Evolutionary conservation across 345 rosid species (phyloP).

Genomic region (Boechera stricta): DNA sequence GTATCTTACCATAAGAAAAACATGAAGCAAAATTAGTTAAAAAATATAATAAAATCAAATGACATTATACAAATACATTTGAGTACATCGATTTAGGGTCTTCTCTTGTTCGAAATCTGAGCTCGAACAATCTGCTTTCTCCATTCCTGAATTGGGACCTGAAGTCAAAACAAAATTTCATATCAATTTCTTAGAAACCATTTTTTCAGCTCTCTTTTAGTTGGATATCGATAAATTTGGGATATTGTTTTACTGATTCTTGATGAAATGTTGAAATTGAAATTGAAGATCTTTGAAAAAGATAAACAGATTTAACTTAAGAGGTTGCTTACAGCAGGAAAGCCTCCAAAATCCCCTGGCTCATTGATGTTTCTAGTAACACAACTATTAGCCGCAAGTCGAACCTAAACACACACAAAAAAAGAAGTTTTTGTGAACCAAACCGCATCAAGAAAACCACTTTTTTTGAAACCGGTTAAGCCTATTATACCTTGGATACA

Average conservation of each 20-base stretch:
- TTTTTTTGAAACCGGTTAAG: constrained; percentile 11
- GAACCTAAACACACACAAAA: constrained; percentile 52
- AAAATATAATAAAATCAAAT: background rate
- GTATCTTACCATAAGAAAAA: too few species aligned
- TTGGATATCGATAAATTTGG: background rate
- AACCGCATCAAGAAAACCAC: background rate
- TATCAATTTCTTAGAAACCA: background rate
- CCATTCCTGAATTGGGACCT: constrained; percentile 78
- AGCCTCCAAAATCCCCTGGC: constrained; percentile 87
- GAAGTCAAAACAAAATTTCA: background rate
- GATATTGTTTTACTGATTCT: background rate
- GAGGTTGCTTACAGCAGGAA: constrained; percentile 71
- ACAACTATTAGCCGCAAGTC: constrained; percentile 74
- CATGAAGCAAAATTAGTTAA: background rate
- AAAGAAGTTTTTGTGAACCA: background rate
- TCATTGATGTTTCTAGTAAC: constrained; percentile 71
- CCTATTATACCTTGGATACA: constrained; percentile 62
- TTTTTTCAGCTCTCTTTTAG: background rate
- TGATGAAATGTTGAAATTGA: background rate
- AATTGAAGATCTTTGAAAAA: background rate
- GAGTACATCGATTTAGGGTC: background rate
- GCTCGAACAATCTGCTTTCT: constrained; percentile 60
- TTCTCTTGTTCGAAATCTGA: constrained; percentile 26
- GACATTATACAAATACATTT: constrained; percentile 4
- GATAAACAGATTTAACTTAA: background rate